Percentiles rank a stretch among this genome's conserved stretches.
Evolutionary conservation across 768 basidiomycete genomes (phyloP).

Genomic region (Collybia mongolica): DNA sequence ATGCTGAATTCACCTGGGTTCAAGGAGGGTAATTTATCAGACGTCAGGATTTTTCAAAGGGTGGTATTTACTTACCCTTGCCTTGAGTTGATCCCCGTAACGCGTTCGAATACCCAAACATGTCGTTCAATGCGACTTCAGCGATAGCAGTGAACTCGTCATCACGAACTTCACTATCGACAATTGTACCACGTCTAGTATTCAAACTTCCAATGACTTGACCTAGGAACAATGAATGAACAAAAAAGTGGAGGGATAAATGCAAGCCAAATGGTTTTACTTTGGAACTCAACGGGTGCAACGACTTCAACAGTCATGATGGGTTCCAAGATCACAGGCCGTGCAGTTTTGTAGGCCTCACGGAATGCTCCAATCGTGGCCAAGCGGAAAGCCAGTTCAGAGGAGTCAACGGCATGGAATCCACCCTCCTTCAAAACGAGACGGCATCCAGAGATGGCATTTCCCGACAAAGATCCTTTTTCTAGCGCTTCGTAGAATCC

Average conservation of each 20-base stretch:
- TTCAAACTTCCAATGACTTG: conserved; percentile 94
- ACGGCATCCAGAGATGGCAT: conserved; percentile 81
- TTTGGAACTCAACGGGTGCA: conserved; percentile 95
- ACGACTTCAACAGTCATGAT: conserved; percentile 99
- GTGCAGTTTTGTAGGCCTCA: conserved; percentile 77
- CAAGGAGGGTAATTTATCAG: background rate
- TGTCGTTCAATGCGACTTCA: conserved; percentile 94
- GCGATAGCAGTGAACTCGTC: conserved; percentile 93
- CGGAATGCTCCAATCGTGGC: conserved; percentile 91
- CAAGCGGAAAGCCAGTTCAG: conserved; percentile 91
- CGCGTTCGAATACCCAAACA: conserved; percentile 97
- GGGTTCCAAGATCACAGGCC: conserved; percentile 89
- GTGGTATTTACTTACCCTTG: conserved; percentile 53
- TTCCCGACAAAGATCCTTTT: conserved; percentile 88
- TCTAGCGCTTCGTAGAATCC: conserved; percentile 94
- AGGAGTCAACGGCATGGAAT: conserved; percentile 93
- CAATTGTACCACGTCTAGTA: conserved; percentile 86
- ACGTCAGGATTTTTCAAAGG: background rate
- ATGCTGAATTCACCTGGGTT: conserved; percentile 70
- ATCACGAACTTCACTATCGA: conserved; percentile 94
- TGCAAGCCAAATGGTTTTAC: conserved; percentile 31
- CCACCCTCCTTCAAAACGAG: conserved; percentile 91
- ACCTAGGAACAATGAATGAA: conserved; percentile 34
- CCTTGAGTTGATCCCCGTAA: conserved; percentile 94
- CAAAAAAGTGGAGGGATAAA: conserved; percentile 2